Evolutionary conservation across 1,284 basidiomycete species (phyloP).

Genomic region (Takashimella koratensis): DNA sequence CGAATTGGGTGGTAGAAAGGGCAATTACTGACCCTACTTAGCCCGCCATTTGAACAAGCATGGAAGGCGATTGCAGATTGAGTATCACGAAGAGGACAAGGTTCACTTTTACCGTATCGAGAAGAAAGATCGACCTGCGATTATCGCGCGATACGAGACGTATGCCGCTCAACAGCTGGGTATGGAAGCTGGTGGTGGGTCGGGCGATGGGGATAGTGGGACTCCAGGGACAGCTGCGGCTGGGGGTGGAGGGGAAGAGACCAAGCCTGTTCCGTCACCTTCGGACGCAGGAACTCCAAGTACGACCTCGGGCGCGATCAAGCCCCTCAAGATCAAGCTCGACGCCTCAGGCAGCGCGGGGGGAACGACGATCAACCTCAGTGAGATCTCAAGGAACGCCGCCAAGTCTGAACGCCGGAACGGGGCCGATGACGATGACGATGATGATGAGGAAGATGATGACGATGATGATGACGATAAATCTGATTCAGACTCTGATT

Average conservation of each 20-base stretch:
- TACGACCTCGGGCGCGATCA: too few species aligned
- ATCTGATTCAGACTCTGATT: slow-evolving; percentile 21
- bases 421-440: slow-evolving; percentile 3
- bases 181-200: not conserved
- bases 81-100: slow-evolving; percentile 54
- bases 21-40: not conserved
- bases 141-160: not conserved
- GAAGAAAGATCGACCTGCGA: slow-evolving; percentile 53
- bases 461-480: slow-evolving; percentile 17
- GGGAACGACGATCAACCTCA: not conserved
- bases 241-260: slow-evolving; percentile 12
- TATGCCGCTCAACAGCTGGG: too few species aligned
- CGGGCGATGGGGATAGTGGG: not conserved
- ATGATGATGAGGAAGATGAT: slow-evolving; percentile 3
- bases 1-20: not conserved
- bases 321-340: too few species aligned
- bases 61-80: slow-evolving; percentile 18
- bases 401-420: not conserved
- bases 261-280: not conserved
- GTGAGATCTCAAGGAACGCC: too few species aligned
- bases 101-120: slow-evolving; percentile 61
- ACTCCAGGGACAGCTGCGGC: slow-evolving; percentile 4
- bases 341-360: too few species aligned
- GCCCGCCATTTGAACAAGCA: slow-evolving; percentile 18
- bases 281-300: too few species aligned